These are phyloP conservation scores for Kazachstania martiniae DNA, from an alignment of 805 yeast genomes.

Conservation along the genomic window DNA sequence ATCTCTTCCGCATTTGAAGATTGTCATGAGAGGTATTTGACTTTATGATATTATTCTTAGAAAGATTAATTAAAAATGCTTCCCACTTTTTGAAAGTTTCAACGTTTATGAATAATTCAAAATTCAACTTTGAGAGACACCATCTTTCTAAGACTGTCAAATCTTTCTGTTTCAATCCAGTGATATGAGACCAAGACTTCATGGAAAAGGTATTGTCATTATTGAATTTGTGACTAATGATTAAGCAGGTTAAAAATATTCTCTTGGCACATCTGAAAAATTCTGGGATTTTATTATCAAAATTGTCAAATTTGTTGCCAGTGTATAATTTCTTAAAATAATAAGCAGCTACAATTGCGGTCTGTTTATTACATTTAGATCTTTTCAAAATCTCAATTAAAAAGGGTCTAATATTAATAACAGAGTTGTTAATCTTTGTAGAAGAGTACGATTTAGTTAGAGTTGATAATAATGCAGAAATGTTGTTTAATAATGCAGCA, in stretches of 20 bases:
- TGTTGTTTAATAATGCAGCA: slow-evolving; percentile 2
- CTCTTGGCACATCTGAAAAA: slow-evolving; percentile 20
- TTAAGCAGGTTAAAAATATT: slow-evolving; percentile 14
- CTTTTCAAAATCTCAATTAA: slow-evolving; percentile 16
- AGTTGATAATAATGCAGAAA: slow-evolving; percentile 11
- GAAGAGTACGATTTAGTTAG: slow-evolving; percentile 8
- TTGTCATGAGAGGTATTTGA: too few relatives aligned
- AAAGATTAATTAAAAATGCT: not conserved
- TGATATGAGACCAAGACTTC: slow-evolving; percentile 19
- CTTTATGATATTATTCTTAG: not conserved
- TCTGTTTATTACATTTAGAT: slow-evolving; percentile 14
- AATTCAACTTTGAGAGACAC: slow-evolving; percentile 15
- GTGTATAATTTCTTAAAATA: slow-evolving; percentile 10
- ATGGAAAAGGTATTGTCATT: slow-evolving; percentile 21
- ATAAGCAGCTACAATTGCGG: slow-evolving; percentile 11
- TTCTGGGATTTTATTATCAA: slow-evolving; percentile 8
- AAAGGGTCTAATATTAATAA: slow-evolving; percentile 6
- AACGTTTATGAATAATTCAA: slow-evolving; percentile 6
- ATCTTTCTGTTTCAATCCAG: slow-evolving; percentile 13
- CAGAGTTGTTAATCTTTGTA: slow-evolving; percentile 12
- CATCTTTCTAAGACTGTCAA: slow-evolving; percentile 20
- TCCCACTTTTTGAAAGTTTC: slow-evolving; percentile 3
- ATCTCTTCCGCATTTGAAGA: not conserved
- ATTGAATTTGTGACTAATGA: slow-evolving; percentile 18
- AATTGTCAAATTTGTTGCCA: not conserved